Evolutionary conservation across 768 basidiomycete genomes (phyloP).

Genomic region (Boletus tomentosulus): DNA sequence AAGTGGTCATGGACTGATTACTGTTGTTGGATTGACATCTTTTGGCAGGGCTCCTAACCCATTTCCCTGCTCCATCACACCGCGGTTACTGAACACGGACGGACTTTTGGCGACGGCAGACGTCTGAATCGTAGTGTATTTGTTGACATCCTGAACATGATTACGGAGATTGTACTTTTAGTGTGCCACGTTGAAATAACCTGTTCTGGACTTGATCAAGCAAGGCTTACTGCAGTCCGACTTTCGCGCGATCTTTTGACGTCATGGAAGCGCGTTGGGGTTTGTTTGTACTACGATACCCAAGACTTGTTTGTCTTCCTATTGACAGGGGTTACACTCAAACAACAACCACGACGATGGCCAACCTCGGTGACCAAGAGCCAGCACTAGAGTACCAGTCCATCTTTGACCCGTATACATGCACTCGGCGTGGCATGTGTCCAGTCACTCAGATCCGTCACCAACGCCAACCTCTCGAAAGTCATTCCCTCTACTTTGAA

Average conservation of each 20-base stretch:
- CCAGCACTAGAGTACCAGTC: conserved; percentile 24
- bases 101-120: background rate
- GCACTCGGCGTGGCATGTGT: conserved; percentile 69
- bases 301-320: too few relatives aligned
- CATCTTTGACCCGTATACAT: conserved; percentile 57
- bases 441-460: conserved; percentile 55
- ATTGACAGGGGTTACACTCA: too few relatives aligned
- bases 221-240: too few relatives aligned
- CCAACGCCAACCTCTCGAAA: conserved; percentile 49
- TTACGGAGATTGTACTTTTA: background rate
- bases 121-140: background rate
- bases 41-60: background rate
- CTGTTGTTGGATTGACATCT: background rate
- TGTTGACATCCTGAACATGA: background rate
- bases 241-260: too few relatives aligned
- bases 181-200: too few relatives aligned
- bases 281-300: too few relatives aligned
- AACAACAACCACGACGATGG: background rate
- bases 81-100: background rate
- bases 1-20: background rate
- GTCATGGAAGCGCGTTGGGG: too few relatives aligned
- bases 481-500: conserved; percentile 77
- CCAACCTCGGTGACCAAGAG: background rate
- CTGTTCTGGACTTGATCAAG: too few relatives aligned
- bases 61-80: background rate